Base-by-base conservation (phyloP, 1,284 basidiomycete genomes). In the Sporisorium reilianum region DNA sequence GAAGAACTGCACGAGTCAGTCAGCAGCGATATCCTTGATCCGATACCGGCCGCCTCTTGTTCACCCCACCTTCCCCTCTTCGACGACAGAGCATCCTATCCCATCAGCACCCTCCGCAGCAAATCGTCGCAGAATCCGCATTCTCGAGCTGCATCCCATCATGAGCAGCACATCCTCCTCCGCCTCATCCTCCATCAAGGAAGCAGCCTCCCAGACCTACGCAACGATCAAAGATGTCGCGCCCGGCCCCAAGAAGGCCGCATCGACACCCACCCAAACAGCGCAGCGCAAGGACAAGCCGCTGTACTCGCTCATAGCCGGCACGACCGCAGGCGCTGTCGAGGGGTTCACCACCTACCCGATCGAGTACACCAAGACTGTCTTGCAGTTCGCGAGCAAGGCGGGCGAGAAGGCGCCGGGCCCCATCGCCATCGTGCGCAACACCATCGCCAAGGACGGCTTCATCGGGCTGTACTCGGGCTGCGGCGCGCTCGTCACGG, bases 261-360 rank as follows among this genome's bases (percentile, higher is more conserved):
- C 58, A 34, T 30, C 75, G 18, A 53, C 60, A 8, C 70, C 67
- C 1, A 67, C 66, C 9, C 67, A 70, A 25, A 74, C 70, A 8
- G 71, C 71, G 11, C 64, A 77, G 45, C 67, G 75, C 34, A 69
- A 73, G 61, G 76, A 78, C 63, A 80, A 80, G 32, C 79, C 80
- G 3, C 59, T 80, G 36, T 77, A 76, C 59, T 82, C 80, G 16
- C 76, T 82, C 54, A 68, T 74, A 42, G 96, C 96, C 1, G 96
- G 97, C 26, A 90, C 94, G n/a, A 92, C 92, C 0, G 96, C 96
- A 20, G 96, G 97, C 20, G 95, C 92, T 3, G 88, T 97, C 53
- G 96, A 98, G 87, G 94, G 88, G 10, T 88, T 88, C 70, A 80
- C 87, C 36, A 81, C 92, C n/a, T 95, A 94, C 78, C 95, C 96